phyloP scores from a whole-genome alignment of 768 basidiomycete species.

The Termitomyces sp. region DNA sequence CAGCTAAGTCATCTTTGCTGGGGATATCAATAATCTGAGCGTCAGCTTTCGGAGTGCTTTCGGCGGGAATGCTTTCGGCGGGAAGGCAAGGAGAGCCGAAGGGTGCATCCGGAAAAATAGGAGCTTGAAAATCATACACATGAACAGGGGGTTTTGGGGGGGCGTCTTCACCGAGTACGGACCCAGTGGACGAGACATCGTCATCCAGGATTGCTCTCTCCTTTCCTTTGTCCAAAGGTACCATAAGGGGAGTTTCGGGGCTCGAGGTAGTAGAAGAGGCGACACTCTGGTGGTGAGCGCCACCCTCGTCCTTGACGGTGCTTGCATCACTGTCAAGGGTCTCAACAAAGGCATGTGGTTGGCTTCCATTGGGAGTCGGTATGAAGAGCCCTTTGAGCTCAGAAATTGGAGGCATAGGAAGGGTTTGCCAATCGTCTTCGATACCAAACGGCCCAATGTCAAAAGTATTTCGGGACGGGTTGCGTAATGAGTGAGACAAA shows the following conservation, averaged over 20 bases:
- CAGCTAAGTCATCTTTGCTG: constrained; percentile 17
- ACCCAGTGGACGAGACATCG: constrained; percentile 31
- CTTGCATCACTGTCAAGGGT: constrained; percentile 34
- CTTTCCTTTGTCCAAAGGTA: constrained; percentile 43
- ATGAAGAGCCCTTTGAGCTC: constrained; percentile 35
- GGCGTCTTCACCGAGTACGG: constrained; percentile 35
- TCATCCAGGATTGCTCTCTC: constrained; percentile 29
- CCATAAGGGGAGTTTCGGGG: constrained; percentile 11
- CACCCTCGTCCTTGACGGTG: constrained; percentile 21
- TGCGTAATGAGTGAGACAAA: constrained; percentile 23
- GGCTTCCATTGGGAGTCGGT: constrained; percentile 22
- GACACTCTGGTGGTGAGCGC: constrained; percentile 22
- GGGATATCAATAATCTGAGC: constrained; percentile 12
- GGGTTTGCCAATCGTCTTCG: constrained; percentile 63
- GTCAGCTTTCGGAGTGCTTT: constrained; percentile 31
- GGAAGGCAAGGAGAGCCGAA: constrained; percentile 5
- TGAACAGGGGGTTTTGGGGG: constrained; percentile 58
- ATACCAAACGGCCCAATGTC: constrained; percentile 41
- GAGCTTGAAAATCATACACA: constrained; percentile 34
- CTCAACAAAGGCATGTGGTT: constrained; percentile 64
- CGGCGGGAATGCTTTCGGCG: constrained; percentile 29
- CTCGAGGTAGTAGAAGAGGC: constrained; percentile 25
- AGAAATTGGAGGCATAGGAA: constrained; percentile 33
- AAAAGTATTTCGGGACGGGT: constrained; percentile 52
- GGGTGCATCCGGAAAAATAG: constrained; percentile 1